Conservation (phyloP, 371 early-diverging fungal genomes). For the Chytridiales sp. region DNA sequence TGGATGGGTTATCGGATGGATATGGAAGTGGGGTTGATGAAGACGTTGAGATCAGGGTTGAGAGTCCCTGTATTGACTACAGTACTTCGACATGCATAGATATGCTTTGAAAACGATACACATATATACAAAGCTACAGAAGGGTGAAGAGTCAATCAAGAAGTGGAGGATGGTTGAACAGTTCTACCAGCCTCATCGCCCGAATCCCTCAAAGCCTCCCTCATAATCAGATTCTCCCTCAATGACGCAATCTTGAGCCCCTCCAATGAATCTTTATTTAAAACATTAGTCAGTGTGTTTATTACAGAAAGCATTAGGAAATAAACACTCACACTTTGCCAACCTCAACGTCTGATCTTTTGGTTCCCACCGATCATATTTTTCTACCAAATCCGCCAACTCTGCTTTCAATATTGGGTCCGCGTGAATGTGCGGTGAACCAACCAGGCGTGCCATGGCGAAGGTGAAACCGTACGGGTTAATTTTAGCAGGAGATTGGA, state of each 20-base stretch:
- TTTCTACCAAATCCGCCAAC: conserved; percentile 48
- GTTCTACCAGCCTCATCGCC: too few species aligned
- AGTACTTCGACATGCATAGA: too few species aligned
- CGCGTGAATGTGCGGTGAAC: conserved; percentile 55
- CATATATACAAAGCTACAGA: too few species aligned
- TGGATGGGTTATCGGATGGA: too few species aligned
- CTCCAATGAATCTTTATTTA: neutral
- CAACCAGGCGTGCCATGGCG: conserved; percentile 74
- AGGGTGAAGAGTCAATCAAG: too few species aligned
- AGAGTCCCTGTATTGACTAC: too few species aligned
- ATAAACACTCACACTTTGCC: conserved; percentile 52
- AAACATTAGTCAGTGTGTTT: neutral
- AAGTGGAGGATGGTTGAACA: too few species aligned
- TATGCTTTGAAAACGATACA: too few species aligned
- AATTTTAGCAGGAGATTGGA: conserved; percentile 19
- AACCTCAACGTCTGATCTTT: conserved; percentile 62
- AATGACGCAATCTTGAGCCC: conserved; percentile 10
- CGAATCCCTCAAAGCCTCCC: too few species aligned
- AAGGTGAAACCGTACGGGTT: conserved; percentile 82
- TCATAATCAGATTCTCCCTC: conserved; percentile 6
- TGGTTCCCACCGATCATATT: conserved; percentile 74
- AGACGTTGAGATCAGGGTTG: too few species aligned
- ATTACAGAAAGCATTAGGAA: neutral
- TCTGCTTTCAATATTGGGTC: conserved; percentile 56
- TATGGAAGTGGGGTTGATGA: too few species aligned